Evolutionary conservation across 805 yeast genomes (phyloP), one percentile per base, ranked within the genome.

Genomic region (Starmerella geochares): DNA sequence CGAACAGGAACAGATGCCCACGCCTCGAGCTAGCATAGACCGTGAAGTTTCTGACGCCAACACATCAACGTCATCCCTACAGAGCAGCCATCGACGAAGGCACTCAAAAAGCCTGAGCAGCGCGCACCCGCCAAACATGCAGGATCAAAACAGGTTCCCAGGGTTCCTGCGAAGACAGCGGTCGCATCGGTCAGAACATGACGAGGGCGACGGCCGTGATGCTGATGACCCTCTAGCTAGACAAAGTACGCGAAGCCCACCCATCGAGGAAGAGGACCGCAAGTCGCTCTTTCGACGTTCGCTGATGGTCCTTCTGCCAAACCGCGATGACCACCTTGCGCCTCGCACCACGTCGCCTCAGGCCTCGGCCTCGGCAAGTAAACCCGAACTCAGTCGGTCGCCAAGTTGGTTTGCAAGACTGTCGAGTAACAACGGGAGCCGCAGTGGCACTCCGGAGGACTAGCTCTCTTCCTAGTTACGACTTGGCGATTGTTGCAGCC

Each of bases 21-120:
- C 41, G 7, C 47, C 43, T 37, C 16, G 21, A 3, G 21, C 20
- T 19, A 39, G 40, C 39, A 23, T 16, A 16, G 45, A 17, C 23
- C 37, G 13, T 7, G 32, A 29, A n/a, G 14, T 5, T 2, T n/a
- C 13, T 2, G 20, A 2, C 11, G 14, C 37, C 2, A 17, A 33
- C 21, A 33, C 19, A 33, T 16, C 21, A 33, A 8, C 21, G 4
- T 33, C 37, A 8, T 33, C 28, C n/a, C 23, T 17, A n/a, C 43
- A 43, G 13, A 3, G 33, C 9, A 60, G 52, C 46, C 50, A 56
- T 23, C 23, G 44, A 16, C 16, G 65, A 28, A 52, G 56, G 20
- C 65, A 62, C 50, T 58, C 62, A 27, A 62, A 62, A 36, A 59
- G 63, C 42, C 33, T 62, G 42, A 59, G 63, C 48, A 54, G 62